phyloP scores from a whole-genome alignment of 345 rosid species.

The Gossypium mustelinum region DNA sequence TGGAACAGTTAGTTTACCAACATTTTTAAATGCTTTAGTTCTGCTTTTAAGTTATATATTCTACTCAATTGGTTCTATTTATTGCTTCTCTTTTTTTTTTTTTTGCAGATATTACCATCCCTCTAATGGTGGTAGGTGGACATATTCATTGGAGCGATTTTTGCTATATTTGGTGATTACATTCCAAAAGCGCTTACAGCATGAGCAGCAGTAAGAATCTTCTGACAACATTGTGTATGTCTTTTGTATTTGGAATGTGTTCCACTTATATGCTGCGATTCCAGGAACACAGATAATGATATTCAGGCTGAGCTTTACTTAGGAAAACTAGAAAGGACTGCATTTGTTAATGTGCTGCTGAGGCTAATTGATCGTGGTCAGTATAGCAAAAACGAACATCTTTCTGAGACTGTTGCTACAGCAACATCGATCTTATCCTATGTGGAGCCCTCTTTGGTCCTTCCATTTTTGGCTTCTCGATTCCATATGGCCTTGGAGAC shows the following conservation, averaged over 20 bases:
- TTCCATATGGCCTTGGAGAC: conserved; percentile 98
- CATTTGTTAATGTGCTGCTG: conserved; percentile 68
- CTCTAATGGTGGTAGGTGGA: conserved; percentile 99
- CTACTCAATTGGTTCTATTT: conserved; percentile 11
- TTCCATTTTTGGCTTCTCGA: conserved; percentile 91
- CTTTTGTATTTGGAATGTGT: conserved; percentile 23
- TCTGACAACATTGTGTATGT: conserved; percentile 15
- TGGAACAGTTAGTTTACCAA: conserved; percentile 84
- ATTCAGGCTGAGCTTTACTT: conserved; percentile 41
- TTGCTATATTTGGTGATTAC: conserved; percentile 68
- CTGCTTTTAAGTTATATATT: conserved; percentile 12
- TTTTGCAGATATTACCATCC: conserved; percentile 86
- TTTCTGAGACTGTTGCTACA: conserved; percentile 96
- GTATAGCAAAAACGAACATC: conserved; percentile 96
- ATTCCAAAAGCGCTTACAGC: conserved; percentile 88
- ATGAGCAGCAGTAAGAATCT: conserved; percentile 74
- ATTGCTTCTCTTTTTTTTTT: conserved; percentile 4
- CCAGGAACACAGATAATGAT: conserved; percentile 45
- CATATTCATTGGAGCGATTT: conserved; percentile 88
- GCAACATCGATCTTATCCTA: conserved; percentile 88
- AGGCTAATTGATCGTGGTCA: conserved; percentile 96
- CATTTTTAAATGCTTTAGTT: conserved; percentile 21
- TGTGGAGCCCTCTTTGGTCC: conserved; percentile 93
- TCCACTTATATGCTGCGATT: conserved; percentile 26
- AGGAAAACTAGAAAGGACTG: conserved; percentile 64